Evolutionary conservation across 352 stramenopile genomes (phyloP).

Genomic region (Blastocystis sp.): DNA sequence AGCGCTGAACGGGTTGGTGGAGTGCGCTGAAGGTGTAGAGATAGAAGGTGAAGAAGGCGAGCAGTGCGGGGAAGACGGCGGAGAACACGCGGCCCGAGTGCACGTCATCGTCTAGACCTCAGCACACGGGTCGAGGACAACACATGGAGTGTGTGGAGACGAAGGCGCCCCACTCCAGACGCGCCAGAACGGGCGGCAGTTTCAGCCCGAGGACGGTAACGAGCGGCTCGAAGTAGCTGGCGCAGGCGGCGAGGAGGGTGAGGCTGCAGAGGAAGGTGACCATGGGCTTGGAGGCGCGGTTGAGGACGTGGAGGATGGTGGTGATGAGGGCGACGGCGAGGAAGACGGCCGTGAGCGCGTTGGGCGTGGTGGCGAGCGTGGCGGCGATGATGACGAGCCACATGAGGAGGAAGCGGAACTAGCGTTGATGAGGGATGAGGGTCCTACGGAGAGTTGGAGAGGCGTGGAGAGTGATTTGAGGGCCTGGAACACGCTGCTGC

Average conservation of each 20-base stretch:
- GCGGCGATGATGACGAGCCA: neutral
- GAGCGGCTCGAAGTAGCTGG: neutral
- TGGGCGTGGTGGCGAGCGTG: neutral
- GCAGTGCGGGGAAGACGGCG: neutral
- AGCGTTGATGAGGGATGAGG: neutral
- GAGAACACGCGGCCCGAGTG: neutral
- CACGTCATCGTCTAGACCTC: neutral
- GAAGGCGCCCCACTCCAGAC: slow-evolving; percentile 33
- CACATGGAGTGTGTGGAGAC: slow-evolving; percentile 10
- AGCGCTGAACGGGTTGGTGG: neutral
- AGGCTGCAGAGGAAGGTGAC: neutral
- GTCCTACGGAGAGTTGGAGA: neutral
- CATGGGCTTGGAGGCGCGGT: neutral
- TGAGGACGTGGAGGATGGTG: neutral
- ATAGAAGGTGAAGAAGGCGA: slow-evolving; percentile 42
- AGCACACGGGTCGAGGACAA: neutral
- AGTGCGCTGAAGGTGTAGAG: slow-evolving; percentile 1
- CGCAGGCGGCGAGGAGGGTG: neutral
- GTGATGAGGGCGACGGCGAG: neutral
- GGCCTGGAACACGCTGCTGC: slow-evolving; percentile 4
- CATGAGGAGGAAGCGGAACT: slow-evolving; percentile 11
- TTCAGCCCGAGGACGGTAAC: neutral
- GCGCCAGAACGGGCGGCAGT: neutral
- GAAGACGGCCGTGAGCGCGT: neutral
- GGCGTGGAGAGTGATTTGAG: neutral